A percentile compares a stretch with the other conserved stretches of the same genome.
Conservation (phyloP, 2,329 filamentous ascomycete genomes). For the Stachybotrys elegans region DNA sequence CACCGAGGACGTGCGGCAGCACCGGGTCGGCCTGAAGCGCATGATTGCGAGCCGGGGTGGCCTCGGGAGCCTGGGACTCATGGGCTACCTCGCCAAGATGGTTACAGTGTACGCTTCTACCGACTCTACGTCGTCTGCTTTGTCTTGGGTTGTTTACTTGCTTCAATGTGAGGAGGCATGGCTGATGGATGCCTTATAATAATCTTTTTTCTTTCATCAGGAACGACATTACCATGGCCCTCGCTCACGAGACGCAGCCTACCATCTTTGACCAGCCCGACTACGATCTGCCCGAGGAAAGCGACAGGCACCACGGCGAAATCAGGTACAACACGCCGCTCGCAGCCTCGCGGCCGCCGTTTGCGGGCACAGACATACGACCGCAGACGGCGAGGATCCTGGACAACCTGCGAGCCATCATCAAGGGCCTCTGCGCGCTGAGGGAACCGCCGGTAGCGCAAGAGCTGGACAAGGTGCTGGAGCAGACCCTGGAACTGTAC, state of each 20-base stretch:
- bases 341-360: conserved; percentile 34
- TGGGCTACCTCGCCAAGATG: conserved; percentile 42
- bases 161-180: no score
- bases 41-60: conserved; percentile 45
- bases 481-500: no score
- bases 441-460: no score
- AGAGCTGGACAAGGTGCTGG: no score
- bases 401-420: conserved; percentile 44
- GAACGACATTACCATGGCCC: conserved; percentile 41
- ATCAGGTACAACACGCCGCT: conserved; percentile 44
- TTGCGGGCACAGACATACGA: conserved; percentile 39
- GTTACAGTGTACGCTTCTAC: conserved; percentile 42
- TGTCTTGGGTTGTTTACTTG: no score
- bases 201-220: no score
- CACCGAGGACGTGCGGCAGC: conserved; percentile 36
- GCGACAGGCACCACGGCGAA: no score
- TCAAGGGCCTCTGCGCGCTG: no score
- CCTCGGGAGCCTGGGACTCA: conserved; percentile 37
- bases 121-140: no score
- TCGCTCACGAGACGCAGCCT: conserved; percentile 40
- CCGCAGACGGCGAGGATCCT: conserved; percentile 42
- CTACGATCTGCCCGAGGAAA: no score
- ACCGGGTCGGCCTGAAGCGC: conserved; percentile 40
- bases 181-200: no score
- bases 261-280: conserved; percentile 33